phyloP scores from a whole-genome alignment of 148 eudicot species.

The Rhododendron ovatum region DNA sequence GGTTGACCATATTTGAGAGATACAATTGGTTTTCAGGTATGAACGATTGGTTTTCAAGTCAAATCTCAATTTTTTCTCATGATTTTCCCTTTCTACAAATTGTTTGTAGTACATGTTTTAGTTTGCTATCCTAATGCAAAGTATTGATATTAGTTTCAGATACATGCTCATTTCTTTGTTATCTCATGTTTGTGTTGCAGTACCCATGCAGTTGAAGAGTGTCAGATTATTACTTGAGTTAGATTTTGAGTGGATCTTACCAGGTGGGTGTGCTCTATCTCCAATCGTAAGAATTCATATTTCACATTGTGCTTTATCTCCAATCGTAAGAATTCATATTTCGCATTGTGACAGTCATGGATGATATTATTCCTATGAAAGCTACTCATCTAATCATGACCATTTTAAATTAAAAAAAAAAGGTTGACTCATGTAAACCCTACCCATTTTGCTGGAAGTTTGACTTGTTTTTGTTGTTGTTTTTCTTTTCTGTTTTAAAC shows the following conservation, averaged over 20 bases:
- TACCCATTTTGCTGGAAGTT: not conserved
- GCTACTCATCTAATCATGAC: not conserved
- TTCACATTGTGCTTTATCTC: not conserved
- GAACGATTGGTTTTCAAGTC: not conserved
- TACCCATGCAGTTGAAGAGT: constrained; percentile 35
- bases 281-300: not conserved
- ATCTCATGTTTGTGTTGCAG: constrained; percentile 15
- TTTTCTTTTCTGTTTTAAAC: not conserved
- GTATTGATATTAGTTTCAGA: not conserved
- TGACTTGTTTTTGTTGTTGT: not conserved
- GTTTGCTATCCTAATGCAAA: not conserved
- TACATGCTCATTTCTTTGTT: not conserved
- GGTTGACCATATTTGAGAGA: constrained; percentile 24
- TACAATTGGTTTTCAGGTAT: constrained; percentile 53
- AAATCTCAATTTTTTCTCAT: not conserved
- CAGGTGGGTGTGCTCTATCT: constrained; percentile 24
- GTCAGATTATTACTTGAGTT: constrained; percentile 33
- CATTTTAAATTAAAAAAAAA: not conserved
- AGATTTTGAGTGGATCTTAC: constrained; percentile 54
- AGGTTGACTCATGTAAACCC: not conserved
- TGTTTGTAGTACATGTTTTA: not conserved
- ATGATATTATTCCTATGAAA: not conserved
- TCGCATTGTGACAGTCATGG: not conserved
- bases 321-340: not conserved
- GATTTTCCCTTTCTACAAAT: not conserved